Evolutionary conservation across 1,284 basidiomycete genomes (phyloP).

Genomic region (Fomitopsis palustris): DNA sequence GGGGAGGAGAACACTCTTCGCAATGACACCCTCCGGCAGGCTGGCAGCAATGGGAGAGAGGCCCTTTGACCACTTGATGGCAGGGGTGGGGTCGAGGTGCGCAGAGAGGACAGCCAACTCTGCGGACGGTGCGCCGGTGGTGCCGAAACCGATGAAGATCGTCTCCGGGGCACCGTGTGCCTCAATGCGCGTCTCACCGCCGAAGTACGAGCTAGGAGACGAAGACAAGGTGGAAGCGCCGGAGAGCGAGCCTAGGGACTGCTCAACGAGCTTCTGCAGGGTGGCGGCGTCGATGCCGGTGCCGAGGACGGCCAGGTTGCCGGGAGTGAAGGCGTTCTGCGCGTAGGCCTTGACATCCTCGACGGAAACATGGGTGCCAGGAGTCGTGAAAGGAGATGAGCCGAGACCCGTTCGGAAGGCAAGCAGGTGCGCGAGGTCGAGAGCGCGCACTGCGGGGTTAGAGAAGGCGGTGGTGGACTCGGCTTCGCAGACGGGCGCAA

Average conservation of each 20-base stretch:
- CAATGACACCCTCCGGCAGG: conserved; percentile 52
- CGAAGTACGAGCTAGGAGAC: conserved; percentile 64
- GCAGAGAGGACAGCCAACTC: conserved; percentile 78
- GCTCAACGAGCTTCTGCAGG: conserved; percentile 71
- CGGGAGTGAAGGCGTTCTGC: conserved; percentile 65
- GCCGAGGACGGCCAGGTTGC: conserved; percentile 83
- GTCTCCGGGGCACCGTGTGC: conserved; percentile 66
- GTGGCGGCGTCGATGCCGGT: conserved; percentile 76
- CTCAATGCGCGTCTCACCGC: conserved; percentile 78
- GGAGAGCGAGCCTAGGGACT: conserved; percentile 54
- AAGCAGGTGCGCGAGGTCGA: conserved; percentile 83
- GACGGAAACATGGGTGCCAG: conserved; percentile 62
- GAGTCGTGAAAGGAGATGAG: conserved; percentile 78
- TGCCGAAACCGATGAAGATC: conserved; percentile 81
- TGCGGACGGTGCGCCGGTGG: conserved; percentile 55
- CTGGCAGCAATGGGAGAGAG: conserved; percentile 61
- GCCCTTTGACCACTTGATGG: conserved; percentile 85
- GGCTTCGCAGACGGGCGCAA: conserved; percentile 69
- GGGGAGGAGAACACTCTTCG: conserved; percentile 72
- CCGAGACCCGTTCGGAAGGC: conserved; percentile 93
- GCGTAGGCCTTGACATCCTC: conserved; percentile 75
- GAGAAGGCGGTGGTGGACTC: conserved; percentile 66
- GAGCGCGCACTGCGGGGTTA: conserved; percentile 61
- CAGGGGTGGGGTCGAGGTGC: conserved; percentile 66
- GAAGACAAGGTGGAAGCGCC: conserved; percentile 38